Conservation (phyloP, 2,329 filamentous ascomycete genomes). For the Pseudogymnoascus pannorum region DNA sequence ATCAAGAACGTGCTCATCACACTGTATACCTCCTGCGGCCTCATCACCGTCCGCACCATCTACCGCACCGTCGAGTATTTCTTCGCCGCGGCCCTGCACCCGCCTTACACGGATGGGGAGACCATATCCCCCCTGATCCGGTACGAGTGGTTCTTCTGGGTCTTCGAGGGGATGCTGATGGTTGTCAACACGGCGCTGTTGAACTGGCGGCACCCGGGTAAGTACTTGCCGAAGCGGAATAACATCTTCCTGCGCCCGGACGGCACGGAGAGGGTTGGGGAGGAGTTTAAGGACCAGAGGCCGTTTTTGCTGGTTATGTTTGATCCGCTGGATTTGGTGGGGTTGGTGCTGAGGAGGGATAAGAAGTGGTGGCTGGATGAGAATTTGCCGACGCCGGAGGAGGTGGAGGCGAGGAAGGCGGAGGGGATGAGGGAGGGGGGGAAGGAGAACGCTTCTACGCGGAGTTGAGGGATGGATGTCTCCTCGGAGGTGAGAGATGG, state of each 20-base stretch:
- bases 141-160: conserved; percentile 53
- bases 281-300: conserved; percentile 43
- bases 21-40: conserved; percentile 42
- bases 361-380: conserved; percentile 24
- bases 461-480: not conserved
- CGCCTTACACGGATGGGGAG: conserved; percentile 28
- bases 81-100: conserved; percentile 36
- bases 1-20: conserved; percentile 34
- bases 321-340: conserved; percentile 26
- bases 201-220: conserved; percentile 44
- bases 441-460: not conserved
- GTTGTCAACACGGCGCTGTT: conserved; percentile 41
- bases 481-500: too few relatives aligned
- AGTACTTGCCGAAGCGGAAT: conserved; percentile 40
- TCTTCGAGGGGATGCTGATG: conserved; percentile 50
- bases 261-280: conserved; percentile 43
- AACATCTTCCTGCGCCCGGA: conserved; percentile 45
- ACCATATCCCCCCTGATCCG: conserved; percentile 38
- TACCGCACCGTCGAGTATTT: conserved; percentile 56
- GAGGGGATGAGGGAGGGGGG: not conserved
- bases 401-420: not conserved
- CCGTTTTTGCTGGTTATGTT: conserved; percentile 20
- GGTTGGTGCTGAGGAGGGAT: conserved; percentile 20
- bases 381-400: not conserved
- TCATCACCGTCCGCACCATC: conserved; percentile 48